phyloP scores from a whole-genome alignment of 1,284 basidiomycete genomes.

The Rhodotorula sp. region DNA sequence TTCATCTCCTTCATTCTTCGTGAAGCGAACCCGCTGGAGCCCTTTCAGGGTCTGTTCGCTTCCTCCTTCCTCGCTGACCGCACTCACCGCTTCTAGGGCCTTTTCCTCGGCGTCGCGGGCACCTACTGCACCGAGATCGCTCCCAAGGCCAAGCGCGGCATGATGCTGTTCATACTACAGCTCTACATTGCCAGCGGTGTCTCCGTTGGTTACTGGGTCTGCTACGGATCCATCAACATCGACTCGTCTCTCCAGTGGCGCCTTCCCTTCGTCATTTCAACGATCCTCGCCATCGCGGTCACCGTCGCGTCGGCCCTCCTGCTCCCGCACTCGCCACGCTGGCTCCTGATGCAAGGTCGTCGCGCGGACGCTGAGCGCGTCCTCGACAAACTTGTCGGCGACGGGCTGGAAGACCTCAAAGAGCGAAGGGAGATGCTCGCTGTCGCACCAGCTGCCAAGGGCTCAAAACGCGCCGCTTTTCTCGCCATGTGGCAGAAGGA shows the following conservation, averaged over 20 bases:
- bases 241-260: constrained; percentile 56
- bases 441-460: not conserved
- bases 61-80: too few relatives aligned
- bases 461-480: constrained; percentile 13
- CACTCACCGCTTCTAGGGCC: constrained; percentile 29
- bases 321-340: constrained; percentile 61
- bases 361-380: constrained; percentile 53
- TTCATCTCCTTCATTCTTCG: not conserved
- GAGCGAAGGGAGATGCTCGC: constrained; percentile 21
- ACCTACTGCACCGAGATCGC: constrained; percentile 20
- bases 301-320: constrained; percentile 44
- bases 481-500: constrained; percentile 34
- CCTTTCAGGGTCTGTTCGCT: too few relatives aligned
- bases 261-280: constrained; percentile 57
- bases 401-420: not conserved
- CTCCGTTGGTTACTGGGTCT: not conserved
- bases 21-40: too few relatives aligned
- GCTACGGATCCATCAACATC: not conserved
- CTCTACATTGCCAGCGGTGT: not conserved
- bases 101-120: constrained; percentile 9
- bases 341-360: constrained; percentile 56
- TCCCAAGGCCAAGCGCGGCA: constrained; percentile 1
- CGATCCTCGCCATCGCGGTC: constrained; percentile 54
- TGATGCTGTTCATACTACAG: constrained; percentile 8
- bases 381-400: constrained; percentile 48